Evolutionary conservation across 1,284 basidiomycete species (phyloP).

Genomic region (Pseudozyma sp.): DNA sequence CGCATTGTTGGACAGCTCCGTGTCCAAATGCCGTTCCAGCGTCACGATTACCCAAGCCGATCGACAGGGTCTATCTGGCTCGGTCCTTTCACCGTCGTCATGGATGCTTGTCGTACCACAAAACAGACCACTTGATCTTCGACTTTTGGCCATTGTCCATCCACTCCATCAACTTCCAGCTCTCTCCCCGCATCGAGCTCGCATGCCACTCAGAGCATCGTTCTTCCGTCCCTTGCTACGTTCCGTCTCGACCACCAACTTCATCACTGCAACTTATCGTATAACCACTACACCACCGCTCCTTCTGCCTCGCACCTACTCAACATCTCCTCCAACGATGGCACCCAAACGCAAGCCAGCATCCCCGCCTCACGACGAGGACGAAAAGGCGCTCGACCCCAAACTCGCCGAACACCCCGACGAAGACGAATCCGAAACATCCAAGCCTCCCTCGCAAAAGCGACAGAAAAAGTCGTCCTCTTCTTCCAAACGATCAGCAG

Average conservation of each 20-base stretch:
- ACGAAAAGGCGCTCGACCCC: slow-evolving; percentile 46
- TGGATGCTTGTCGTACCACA: neutral
- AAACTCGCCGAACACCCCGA: slow-evolving; percentile 48
- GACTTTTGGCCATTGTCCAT: neutral
- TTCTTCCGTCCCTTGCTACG: slow-evolving; percentile 4
- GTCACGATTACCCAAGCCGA: slow-evolving; percentile 37
- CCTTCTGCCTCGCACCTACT: neutral
- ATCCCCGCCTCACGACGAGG: slow-evolving; percentile 19
- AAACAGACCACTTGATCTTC: no score
- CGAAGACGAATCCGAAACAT: slow-evolving; percentile 39
- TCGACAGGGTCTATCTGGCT: neutral
- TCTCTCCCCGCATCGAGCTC: neutral
- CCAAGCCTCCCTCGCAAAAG: slow-evolving; percentile 38
- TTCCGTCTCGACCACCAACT: neutral
- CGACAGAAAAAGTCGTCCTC: slow-evolving; percentile 21
- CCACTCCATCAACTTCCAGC: neutral
- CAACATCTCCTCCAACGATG: slow-evolving; percentile 13
- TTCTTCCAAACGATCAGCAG: slow-evolving; percentile 15
- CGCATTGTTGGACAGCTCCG: slow-evolving; percentile 27
- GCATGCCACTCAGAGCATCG: slow-evolving; percentile 16
- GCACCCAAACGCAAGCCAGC: slow-evolving; percentile 23
- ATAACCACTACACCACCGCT: neutral
- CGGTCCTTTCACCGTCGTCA: neutral
- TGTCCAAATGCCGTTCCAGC: slow-evolving; percentile 12
- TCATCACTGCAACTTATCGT: neutral